Percentiles rank a stretch among this genome's conserved stretches.
phyloP scores from a whole-genome alignment of 441 rosid genomes.

The Erysimum cheiri region DNA sequence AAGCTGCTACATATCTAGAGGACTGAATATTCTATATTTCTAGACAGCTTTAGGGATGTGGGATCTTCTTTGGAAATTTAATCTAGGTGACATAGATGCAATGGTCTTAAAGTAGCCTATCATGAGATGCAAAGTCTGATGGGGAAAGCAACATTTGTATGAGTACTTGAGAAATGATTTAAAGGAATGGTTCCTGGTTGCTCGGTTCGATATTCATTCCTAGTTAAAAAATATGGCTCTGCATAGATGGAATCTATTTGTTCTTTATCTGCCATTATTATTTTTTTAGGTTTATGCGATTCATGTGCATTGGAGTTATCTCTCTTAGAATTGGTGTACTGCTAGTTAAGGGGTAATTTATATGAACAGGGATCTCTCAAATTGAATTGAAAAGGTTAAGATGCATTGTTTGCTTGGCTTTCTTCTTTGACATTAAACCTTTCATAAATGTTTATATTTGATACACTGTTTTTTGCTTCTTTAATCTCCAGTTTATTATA shows the following conservation, averaged over 20 bases:
- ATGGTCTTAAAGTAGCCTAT: neutral
- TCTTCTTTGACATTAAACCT: conserved; percentile 2
- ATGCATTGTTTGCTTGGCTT: conserved; percentile 7
- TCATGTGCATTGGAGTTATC: neutral
- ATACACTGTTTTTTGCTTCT: conserved; percentile 32
- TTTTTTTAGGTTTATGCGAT: conserved; percentile 1
- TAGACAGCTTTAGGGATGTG: neutral
- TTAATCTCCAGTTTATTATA: conserved; percentile 72
- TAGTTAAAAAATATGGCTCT: conserved; percentile 10
- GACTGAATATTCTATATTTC: neutral
- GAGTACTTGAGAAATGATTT: conserved; percentile 11
- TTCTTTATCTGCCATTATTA: conserved; percentile 19
- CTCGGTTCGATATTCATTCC: neutral
- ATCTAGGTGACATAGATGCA: conserved; percentile 1
- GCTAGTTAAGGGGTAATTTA: neutral
- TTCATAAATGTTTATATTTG: neutral
- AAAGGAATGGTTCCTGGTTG: conserved; percentile 1
- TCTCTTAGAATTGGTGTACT: conserved; percentile 33
- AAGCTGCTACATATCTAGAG: conserved; percentile 14
- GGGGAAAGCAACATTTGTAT: conserved; percentile 8
- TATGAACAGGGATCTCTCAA: conserved; percentile 20
- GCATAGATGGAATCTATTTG: neutral
- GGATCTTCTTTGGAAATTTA: conserved; percentile 1
- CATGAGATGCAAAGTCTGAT: conserved; percentile 6
- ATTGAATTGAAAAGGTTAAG: neutral